These are phyloP conservation scores for Cercophora sp. DNA, from an alignment of 495 filamentous ascomycete genomes.

Conservation along the genomic window DNA sequence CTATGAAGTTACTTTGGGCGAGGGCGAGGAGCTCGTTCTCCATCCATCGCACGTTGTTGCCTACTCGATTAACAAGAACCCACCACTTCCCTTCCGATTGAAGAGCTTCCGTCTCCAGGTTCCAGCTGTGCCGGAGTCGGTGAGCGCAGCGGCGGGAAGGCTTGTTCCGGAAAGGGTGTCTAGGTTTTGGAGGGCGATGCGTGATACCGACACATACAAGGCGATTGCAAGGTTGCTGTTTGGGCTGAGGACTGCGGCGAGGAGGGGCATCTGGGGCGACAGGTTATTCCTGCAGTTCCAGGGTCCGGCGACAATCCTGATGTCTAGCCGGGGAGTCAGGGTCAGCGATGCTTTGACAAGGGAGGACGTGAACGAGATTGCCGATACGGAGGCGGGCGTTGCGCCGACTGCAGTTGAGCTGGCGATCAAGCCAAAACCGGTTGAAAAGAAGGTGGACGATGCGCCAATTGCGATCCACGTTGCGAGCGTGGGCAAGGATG, in stretches of 20 bases:
- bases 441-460: conserved; percentile 27
- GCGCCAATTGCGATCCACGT: conserved; percentile 43
- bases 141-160: conserved; percentile 38
- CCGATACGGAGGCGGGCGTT: conserved; percentile 61
- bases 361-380: conserved; percentile 81
- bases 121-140: conserved; percentile 56
- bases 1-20: conserved; percentile 71
- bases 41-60: conserved; percentile 87
- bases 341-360: conserved; percentile 70
- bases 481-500: conserved; percentile 59
- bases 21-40: conserved; percentile 80
- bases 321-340: conserved; percentile 76
- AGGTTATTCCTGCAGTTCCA: conserved; percentile 84
- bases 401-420: conserved; percentile 47
- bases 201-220: conserved; percentile 66
- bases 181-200: conserved; percentile 67
- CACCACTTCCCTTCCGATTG: conserved; percentile 80
- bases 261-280: conserved; percentile 90
- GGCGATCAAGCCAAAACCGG: conserved; percentile 33
- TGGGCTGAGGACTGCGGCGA: conserved; percentile 64
- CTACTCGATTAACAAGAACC: conserved; percentile 69
- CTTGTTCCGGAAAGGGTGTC: conserved; percentile 45
- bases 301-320: conserved; percentile 75
- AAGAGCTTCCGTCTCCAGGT: conserved; percentile 78
- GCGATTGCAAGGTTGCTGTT: conserved; percentile 56